phyloP scores from a whole-genome alignment of 2,329 filamentous ascomycete species.

The Xylariomycetidae sp. region DNA sequence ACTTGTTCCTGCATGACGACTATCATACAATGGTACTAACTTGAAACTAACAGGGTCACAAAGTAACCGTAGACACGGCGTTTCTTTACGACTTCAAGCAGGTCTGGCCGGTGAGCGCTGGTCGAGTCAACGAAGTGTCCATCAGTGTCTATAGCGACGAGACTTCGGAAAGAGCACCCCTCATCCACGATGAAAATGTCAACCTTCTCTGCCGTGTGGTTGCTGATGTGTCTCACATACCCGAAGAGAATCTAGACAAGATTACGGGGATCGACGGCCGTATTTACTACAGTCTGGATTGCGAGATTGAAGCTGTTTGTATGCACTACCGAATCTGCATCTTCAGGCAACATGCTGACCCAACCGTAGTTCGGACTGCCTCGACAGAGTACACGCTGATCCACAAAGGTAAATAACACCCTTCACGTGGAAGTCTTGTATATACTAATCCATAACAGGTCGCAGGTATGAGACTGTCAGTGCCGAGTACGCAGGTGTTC shows the following conservation, averaged over 20 bases:
- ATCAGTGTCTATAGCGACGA: constrained; percentile 33
- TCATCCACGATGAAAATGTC: constrained; percentile 32
- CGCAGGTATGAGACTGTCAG: constrained; percentile 37
- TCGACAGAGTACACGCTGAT: constrained; percentile 39
- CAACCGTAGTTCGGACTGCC: constrained; percentile 30
- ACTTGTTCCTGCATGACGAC: not conserved
- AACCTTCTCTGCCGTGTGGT: constrained; percentile 31
- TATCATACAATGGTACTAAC: too few species aligned
- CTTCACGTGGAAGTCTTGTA: too few species aligned
- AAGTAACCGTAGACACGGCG: constrained; percentile 35
- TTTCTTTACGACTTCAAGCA: constrained; percentile 29
- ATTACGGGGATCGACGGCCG: constrained; percentile 31
- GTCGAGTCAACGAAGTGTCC: constrained; percentile 29
- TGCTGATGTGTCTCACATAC: constrained; percentile 37
- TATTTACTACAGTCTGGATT: constrained; percentile 34
- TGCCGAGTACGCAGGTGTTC: constrained; percentile 40
- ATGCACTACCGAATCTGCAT: constrained; percentile 6
- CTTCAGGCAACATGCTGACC: not conserved
- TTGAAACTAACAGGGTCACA: too few species aligned
- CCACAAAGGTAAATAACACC: constrained; percentile 31
- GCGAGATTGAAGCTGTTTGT: constrained; percentile 37
- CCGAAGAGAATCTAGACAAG: constrained; percentile 29
- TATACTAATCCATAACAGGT: constrained; percentile 22
- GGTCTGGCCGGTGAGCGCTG: constrained; percentile 27
- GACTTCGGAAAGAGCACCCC: constrained; percentile 23